These are phyloP conservation scores for Amylostereum chailletii DNA, from an alignment of 1,284 basidiomycete species.

Conservation along the genomic window DNA sequence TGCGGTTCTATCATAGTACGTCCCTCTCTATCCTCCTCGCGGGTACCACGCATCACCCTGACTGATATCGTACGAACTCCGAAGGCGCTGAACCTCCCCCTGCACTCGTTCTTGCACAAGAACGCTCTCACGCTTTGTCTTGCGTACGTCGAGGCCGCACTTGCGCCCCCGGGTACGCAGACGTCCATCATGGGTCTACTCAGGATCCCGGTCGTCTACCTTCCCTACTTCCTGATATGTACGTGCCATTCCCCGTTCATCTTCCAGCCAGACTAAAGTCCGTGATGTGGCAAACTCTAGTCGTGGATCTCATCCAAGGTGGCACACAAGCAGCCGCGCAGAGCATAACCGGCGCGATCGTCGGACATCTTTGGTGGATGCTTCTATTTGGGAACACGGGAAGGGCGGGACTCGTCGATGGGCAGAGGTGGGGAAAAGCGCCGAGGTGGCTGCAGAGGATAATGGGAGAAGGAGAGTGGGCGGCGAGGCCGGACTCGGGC, in stretches of 20 bases:
- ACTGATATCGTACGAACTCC: not conserved
- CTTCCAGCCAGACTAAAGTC: not conserved
- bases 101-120: constrained; percentile 48
- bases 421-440: constrained; percentile 38
- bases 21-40: constrained; percentile 5
- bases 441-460: constrained; percentile 28
- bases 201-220: constrained; percentile 61
- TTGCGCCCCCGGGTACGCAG: constrained; percentile 56
- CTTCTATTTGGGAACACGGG: constrained; percentile 9
- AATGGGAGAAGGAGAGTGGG: constrained; percentile 20
- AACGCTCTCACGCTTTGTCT: constrained; percentile 64
- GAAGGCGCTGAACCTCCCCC: constrained; percentile 56
- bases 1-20: constrained; percentile 52
- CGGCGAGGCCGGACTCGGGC: too few relatives aligned
- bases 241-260: not conserved
- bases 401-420: constrained; percentile 17
- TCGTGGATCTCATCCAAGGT: constrained; percentile 58
- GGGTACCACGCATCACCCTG: constrained; percentile 9
- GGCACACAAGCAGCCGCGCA: constrained; percentile 52
- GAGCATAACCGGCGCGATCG: constrained; percentile 60
- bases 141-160: constrained; percentile 57
- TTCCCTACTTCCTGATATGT: constrained; percentile 68
- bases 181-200: constrained; percentile 72
- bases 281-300: constrained; percentile 2
- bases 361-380: constrained; percentile 79